Conservation (phyloP, 768 basidiomycete genomes). For the Boletellus sp. region DNA sequence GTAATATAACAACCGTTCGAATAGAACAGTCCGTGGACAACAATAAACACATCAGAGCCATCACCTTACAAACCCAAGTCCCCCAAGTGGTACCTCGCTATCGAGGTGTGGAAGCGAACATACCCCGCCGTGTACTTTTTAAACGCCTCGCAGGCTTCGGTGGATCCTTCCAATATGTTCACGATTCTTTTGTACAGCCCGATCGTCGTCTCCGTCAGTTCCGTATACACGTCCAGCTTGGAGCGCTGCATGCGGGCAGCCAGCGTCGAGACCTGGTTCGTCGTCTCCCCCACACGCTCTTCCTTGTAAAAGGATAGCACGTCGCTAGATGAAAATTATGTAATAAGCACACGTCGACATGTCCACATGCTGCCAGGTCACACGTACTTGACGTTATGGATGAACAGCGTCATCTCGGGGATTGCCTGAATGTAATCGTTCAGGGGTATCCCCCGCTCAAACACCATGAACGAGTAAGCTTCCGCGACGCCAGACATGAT, state of each 20-base stretch:
- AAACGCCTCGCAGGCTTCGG: conserved; percentile 20
- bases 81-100: conserved; percentile 20
- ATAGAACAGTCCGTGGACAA: too few relatives aligned
- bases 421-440: conserved; percentile 36
- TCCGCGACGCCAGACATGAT: conserved; percentile 34
- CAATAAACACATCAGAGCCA: too few relatives aligned
- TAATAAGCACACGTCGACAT: neutral
- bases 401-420: conserved; percentile 34
- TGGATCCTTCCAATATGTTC: conserved; percentile 21
- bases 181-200: conserved; percentile 21
- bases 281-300: conserved; percentile 33
- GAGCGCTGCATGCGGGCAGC: conserved; percentile 22
- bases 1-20: too few relatives aligned
- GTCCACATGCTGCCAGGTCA: neutral
- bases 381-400: conserved; percentile 37
- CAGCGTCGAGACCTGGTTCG: conserved; percentile 34
- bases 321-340: conserved; percentile 27
- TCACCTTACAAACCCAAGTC: conserved; percentile 16
- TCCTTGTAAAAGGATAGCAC: conserved; percentile 42
- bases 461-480: conserved; percentile 36
- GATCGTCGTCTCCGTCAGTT: conserved; percentile 26
- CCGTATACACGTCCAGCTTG: conserved; percentile 27
- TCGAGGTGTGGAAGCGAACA: conserved; percentile 28
- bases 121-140: conserved; percentile 20
- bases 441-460: conserved; percentile 31